Evolutionary conservation across 75 land plant genomes (phyloP), one percentile per base, ranked within the genome.

Genomic region (Picea sitchensis): DNA sequence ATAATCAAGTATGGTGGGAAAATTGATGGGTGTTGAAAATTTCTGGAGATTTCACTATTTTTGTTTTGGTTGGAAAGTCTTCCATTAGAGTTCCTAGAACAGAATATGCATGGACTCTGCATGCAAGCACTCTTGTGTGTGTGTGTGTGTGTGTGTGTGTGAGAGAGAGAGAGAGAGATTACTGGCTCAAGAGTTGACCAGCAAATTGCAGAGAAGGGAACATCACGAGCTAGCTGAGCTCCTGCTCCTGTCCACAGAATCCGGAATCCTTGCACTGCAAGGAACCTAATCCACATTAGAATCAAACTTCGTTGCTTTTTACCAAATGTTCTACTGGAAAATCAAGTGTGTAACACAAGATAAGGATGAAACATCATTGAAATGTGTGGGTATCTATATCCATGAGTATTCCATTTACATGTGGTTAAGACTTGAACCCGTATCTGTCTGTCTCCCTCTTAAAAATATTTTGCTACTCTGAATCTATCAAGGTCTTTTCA

Each of bases 141-240:
- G 21, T 60, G 21, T 9, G 2, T 14, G 60, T 6, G 6, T 60
- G 62, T n/a, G 21, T 60, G 21, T 9, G 2, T 9, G 11, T 18
- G 4, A 5, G 5, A 60, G 1, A 60, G 62, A n/a, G 21, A 64
- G 67, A 26, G 23, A 72, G 38, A 69, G 51, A 85, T 89, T 80
- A 96, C 99, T n/a, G 99, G 99, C 81, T 96, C 99, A 71, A 96
- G 91, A 18, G 91, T 91, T 74, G 91, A 80, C 99, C 99, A 96
- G 82, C 99, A 96, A 76, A 96, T 94, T 11, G 93, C 98, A 82
- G 99, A 96, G 77, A 96, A 96, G 31, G 99, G 98, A 80, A 96
- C 99, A 88, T 96, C 99, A 58, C 99, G 90, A n/a, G 95, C 95
- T 79, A 96, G 87, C 82, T 96, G 99, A 57, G 95, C 95, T 78